These are phyloP conservation scores for Amphibolis antarctica DNA, from an alignment of 106 monocot species.

Conservation along the genomic window DNA sequence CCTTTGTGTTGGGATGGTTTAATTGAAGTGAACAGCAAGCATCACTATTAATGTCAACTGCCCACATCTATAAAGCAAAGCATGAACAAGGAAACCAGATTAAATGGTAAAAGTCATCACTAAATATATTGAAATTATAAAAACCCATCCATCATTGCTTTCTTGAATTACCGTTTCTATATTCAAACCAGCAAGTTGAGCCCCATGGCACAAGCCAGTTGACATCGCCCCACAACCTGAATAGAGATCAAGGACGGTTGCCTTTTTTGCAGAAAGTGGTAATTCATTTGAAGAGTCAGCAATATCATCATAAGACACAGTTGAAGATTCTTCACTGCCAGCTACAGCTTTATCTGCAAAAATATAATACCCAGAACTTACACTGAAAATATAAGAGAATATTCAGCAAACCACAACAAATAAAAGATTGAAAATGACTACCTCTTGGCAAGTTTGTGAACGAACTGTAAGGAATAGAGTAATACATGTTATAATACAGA, in stretches of 20 bases:
- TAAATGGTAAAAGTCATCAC: background rate
- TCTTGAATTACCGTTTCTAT: slow-evolving; percentile 38
- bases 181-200: slow-evolving; percentile 29
- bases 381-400: background rate
- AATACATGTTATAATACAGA: slow-evolving; percentile 21
- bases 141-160: too few species aligned
- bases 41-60: slow-evolving; percentile 20
- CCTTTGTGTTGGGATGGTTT: slow-evolving; percentile 12
- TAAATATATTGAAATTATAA: background rate
- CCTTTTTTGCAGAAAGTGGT: background rate
- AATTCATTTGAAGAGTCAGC: background rate
- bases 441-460: slow-evolving; percentile 33
- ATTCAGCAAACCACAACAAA: background rate
- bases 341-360: background rate
- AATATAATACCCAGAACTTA: background rate
- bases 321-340: slow-evolving; percentile 3
- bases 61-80: slow-evolving; percentile 12
- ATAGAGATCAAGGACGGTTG: slow-evolving; percentile 15
- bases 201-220: slow-evolving; percentile 56
- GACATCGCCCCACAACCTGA: slow-evolving; percentile 84
- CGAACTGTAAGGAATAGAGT: slow-evolving; percentile 30
- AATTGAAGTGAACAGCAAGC: slow-evolving; percentile 13
- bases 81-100: background rate
- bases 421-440: slow-evolving; percentile 7
- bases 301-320: background rate